These are phyloP conservation scores for Bryoerythrophyllum caledonicum DNA, from an alignment of 225 moss, liverwort and hornwort genomes.

Conservation along the genomic window DNA sequence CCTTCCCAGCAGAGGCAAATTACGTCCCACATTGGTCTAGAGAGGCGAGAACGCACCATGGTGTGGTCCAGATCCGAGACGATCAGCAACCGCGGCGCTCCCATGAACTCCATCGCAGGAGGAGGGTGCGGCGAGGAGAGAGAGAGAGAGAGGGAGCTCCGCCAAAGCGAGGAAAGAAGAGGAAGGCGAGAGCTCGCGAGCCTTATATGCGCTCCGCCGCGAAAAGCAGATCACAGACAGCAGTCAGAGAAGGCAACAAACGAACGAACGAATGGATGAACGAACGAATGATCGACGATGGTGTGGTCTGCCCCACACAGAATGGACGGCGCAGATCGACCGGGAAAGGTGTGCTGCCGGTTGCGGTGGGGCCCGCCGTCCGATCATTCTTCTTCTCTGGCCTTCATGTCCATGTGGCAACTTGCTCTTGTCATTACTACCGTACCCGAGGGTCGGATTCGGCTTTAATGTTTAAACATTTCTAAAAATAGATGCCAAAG, in stretches of 20 bases:
- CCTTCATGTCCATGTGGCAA: slow-evolving; percentile 1
- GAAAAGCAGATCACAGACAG: not conserved
- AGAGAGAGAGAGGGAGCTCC: not conserved
- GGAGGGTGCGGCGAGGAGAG: too few species aligned
- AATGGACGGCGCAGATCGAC: slow-evolving; percentile 24
- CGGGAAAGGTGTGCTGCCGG: not conserved
- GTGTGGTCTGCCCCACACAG: slow-evolving; percentile 1
- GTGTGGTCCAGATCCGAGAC: slow-evolving; percentile 74
- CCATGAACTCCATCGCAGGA: slow-evolving; percentile 45
- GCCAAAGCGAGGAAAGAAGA: not conserved
- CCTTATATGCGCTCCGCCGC: slow-evolving; percentile 7
- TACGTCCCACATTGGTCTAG: slow-evolving; percentile 5
- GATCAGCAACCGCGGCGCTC: slow-evolving; percentile 62
- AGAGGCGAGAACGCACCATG: slow-evolving; percentile 41
- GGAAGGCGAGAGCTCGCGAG: not conserved
- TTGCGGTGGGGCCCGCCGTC: not conserved
- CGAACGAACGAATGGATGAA: too few species aligned
- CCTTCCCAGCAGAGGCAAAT: not conserved
- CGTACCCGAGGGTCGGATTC: too few species aligned
- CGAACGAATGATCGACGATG: not conserved
- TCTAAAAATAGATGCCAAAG: too few species aligned
- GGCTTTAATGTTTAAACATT: too few species aligned
- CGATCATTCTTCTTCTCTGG: too few species aligned
- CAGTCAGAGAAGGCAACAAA: not conserved
- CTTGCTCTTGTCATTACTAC: too few species aligned